Base-by-base conservation (phyloP, 768 basidiomycete species). In the Tulasnella sp. region DNA sequence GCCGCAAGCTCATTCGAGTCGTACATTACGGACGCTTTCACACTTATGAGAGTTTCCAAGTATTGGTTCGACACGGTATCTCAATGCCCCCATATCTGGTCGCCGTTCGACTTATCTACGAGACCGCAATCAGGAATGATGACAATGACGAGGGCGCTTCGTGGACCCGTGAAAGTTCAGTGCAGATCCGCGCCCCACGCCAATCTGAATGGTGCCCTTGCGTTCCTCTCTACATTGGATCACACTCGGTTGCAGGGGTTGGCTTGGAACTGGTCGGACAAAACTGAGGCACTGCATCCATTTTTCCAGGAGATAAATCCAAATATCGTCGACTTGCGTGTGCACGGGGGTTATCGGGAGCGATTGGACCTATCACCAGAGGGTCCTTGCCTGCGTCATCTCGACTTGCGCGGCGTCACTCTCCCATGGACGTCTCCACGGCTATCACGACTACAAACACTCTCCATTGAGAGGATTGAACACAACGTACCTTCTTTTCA, bases 351-450 rank as follows among this genome's bases (percentile, higher is more conserved):
- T n/a, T n/a, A n/a, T n/a, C n/a, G n/a, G n/a, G n/a, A n/a, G n/a
- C n/a, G n/a, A n/a, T 69, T 69, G 0, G 64, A 69, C 28, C 28
- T 69, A 16, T 16, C 28, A 7, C 3, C 28, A 4, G 31, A 69
- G 2, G 64, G 64, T 20, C 34, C 12, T 28, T 37, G 24, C 34
- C 16, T 69, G 12, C 16, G 28, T 16, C 64, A 69, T 28, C 28
- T 69, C 64, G 64, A 69, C 64, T 1, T 69, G 34, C 34, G 34
- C 12, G 0, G 12, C 12, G 34, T 69, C 31, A 18, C 64, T 34
- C 64, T 37, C 64, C 34, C 64, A 14, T 69, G 64, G 64, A 69
- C 34, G 64, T 69, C 64, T 6, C 64, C 64, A 28, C 64, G 64
- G 28, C 34, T 69, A 18, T 69, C 64, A 37, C 64, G 16, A 28